Base-by-base conservation (phyloP, 2,329 filamentous ascomycete genomes). In the Fusarium sp. region DNA sequence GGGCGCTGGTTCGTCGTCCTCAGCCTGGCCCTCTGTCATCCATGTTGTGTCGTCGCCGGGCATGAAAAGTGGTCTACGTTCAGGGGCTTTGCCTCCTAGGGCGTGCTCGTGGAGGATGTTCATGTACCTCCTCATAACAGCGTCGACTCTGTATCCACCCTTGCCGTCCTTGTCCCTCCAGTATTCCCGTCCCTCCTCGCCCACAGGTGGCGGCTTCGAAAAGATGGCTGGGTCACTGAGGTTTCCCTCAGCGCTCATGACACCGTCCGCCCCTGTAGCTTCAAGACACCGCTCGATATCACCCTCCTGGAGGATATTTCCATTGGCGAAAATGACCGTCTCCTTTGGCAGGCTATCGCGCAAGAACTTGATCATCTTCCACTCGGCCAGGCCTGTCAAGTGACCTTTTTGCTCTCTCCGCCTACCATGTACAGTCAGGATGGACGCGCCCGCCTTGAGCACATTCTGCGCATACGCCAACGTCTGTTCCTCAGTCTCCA, bases 191-290 rank as follows among this genome's bases (percentile, higher is more conserved):
- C 91, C 91, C 81, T 94, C 91, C 56, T 91, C 82, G 0, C 92
- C 93, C 0, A 85, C 78, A 0, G 89, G 81, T 0, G 95, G 95
- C 18, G 91, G 87, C 35, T 86, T 84, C 16, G 92, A 91, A 80
- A 99, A 99, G 50, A 99, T 93, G 3, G 91, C 92, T 0, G 97
- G 97, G 80, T 99, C 95, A 79, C 95, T 96, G 1, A 99, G 88
- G 80, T 98, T 98, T 0, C 95, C 97, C 83, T 99, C 97, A 6
- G 97, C 97, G 76, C 93, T 96, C 97, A 99, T 98, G 61, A 99
- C 91, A 20, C 90, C 97, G 82, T 99, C 97, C 2, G 92, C 96
- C 1, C 95, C 95, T 1, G 97, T 99, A 6, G 88, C 94, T 59
- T 91, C 89, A 22, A 99, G 85, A 79, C 96, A 98, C 22, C 85